Percentiles rank a stretch among this genome's conserved stretches.
Evolutionary conservation across 2,329 filamentous ascomycete genomes (phyloP).

Genomic region (Drechslerella dactyloides): DNA sequence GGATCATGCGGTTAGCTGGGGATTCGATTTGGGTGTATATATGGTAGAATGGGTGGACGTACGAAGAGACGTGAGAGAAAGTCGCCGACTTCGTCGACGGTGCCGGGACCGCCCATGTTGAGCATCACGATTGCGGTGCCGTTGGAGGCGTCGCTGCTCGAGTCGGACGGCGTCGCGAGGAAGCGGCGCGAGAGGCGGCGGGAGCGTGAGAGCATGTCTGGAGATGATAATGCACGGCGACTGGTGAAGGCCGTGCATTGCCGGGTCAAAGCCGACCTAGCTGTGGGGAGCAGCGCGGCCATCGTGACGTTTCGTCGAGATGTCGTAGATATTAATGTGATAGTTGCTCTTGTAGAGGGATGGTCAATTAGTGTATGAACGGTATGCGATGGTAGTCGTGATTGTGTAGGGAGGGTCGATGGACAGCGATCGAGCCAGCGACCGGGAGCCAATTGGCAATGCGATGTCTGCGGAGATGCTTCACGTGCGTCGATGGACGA

Average conservation of each 20-base stretch:
- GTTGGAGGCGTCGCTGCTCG: background rate
- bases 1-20: conserved; percentile 1
- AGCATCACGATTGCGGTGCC: conserved; percentile 94
- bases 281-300: conserved; percentile 12
- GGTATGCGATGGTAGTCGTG: background rate
- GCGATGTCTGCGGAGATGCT: background rate
- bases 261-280: conserved; percentile 20
- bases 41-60: conserved; percentile 58
- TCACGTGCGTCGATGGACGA: conserved; percentile 1
- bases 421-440: background rate
- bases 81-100: conserved; percentile 81
- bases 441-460: background rate
- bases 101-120: conserved; percentile 97
- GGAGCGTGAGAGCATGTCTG: conserved; percentile 1
- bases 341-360: background rate
- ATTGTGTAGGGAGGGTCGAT: background rate
- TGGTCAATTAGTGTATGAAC: background rate
- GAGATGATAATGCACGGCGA: conserved; percentile 5
- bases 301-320: background rate
- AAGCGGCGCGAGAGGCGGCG: conserved; percentile 18
- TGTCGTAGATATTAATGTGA: background rate
- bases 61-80: conserved; percentile 94
- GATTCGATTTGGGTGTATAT: background rate
- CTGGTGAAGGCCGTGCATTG: conserved; percentile 12
- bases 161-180: conserved; percentile 23